Evolutionary conservation across 768 basidiomycete species (phyloP), one percentile per base, ranked within the genome.

Genomic region (Hygrophorus russula): DNA sequence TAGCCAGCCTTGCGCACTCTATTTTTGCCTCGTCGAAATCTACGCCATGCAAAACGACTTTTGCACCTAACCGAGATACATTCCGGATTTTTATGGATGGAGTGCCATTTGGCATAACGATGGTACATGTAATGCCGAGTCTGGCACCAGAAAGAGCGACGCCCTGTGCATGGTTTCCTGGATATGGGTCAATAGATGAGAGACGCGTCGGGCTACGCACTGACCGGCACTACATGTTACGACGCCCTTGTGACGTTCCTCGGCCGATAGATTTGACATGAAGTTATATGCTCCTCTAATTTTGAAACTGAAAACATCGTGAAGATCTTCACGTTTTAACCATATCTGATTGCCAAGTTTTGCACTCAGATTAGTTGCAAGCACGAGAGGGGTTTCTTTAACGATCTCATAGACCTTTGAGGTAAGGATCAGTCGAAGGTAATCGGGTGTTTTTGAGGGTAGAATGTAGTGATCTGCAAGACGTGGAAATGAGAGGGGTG

Each of bases 221-320:
- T 78, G 65, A 96, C 93, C 94, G 46, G 96, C 96, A 59, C 90
- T 94, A 58, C 96, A 99, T 37, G 96, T 97, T 43, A 98, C 71
- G 52, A 99, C 96, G 46, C 96, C 96, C 62, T 92, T 92, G 88
- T 92, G 93, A 46, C 90, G 72, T 57, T 98, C 94, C 44, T 92
- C 89, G 27, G 84, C 81, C 6, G 69, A 68, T 29, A 99, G 68
- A 60, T 75, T 74, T 15, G 89, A 89, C 94, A 99, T 99, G 55
- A 96, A 88, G 61, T 99, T 99, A 68, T 96, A 99, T 27, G 96
- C 96, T 17, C 96, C 96, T 4, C 96, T 73, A 37, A 98, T 92
- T 59, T 99, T 99, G 79, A 99, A 99, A 59, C 89, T 93, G 61
- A 99, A 99, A 14, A 99, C 96, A 55, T 90, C 83, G 36, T 98